Conservation (phyloP, 768 basidiomycete species). For the Xanthoconium purpureum region DNA sequence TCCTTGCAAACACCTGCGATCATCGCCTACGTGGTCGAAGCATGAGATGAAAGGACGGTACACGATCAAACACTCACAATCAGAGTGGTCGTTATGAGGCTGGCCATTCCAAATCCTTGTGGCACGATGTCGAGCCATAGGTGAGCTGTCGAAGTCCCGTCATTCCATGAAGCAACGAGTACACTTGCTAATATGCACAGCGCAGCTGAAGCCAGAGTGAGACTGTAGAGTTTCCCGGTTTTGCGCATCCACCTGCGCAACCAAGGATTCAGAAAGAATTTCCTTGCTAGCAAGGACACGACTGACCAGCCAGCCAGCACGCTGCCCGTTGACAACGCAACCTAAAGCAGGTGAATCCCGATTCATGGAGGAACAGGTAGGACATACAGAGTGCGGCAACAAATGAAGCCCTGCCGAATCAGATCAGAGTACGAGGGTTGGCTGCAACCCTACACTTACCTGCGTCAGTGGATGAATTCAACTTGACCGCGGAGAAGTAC, state of each 20-base stretch:
- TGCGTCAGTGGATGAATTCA: conserved; percentile 63
- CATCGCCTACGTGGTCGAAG: conserved; percentile 59
- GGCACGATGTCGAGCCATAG: conserved; percentile 79
- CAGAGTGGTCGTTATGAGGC: conserved; percentile 80
- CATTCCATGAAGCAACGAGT: conserved; percentile 65
- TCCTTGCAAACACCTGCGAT: conserved; percentile 77
- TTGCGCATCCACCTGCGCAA: conserved; percentile 70
- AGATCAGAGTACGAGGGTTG: conserved; percentile 8
- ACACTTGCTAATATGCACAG: conserved; percentile 57
- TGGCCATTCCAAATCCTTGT: conserved; percentile 82
- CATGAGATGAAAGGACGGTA: conserved; percentile 4
- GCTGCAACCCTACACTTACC: conserved; percentile 45
- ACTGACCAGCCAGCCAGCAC: conserved; percentile 82
- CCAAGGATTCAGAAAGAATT: conserved; percentile 5
- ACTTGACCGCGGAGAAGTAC: conserved; percentile 82
- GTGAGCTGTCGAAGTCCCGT: conserved; percentile 55
- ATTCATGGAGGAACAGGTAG: conserved; percentile 1
- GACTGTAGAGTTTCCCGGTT: conserved; percentile 80
- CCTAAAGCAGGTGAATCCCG: conserved; percentile 38
- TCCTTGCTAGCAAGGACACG: conserved; percentile 3
- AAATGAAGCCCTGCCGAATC: conserved; percentile 68
- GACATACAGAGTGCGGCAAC: conserved; percentile 80
- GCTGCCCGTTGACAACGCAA: conserved; percentile 81
- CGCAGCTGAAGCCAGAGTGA: conserved; percentile 66
- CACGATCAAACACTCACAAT: conserved; percentile 53